Base-by-base conservation (phyloP, 2,329 filamentous ascomycete genomes). In the Teratosphaeriaceae sp. region DNA sequence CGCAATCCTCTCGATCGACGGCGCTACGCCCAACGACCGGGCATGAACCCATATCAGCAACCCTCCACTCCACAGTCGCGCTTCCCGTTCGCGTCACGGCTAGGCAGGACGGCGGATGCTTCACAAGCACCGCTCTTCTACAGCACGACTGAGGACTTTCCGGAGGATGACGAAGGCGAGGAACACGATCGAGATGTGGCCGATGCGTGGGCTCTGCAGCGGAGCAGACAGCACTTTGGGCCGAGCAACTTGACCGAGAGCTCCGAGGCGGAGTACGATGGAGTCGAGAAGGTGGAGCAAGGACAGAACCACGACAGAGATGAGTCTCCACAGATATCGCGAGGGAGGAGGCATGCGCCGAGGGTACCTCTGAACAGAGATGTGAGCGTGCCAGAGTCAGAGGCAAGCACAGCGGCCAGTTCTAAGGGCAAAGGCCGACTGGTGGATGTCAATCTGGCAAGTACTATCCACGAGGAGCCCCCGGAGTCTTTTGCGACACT, bases 121-220 rank as follows among this genome's bases (percentile, higher is more conserved):
- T 85, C 88, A 53, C 85, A 88, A 53, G 89, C 90, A 8, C 92
- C 92, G 43, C 73, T 98, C n/a, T 97, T 98, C 65, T 88, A 92
- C 65, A 94, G 88, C 59, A 82, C 86, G 3, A 79, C 88, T 13
- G 88, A 95, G 63, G 88, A 94, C 59, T 92, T 94, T 51, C 81
- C 85, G 48, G 89, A 96, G 65, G 89, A 96, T 50, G 89, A 96
- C 50, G 90, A 97, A 48, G 89, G 92, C 62, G 84, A 87, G 56
- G 88, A 95, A 65, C 82, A 87, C 56, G 86, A 94, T 56, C 74
- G 88, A 42, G 90, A 97, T 60, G 86, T 90, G 24, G 88, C 88
- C n/a, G 92, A 97, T 65, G 82, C 92, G 53, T 94, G 89, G 65
- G 90, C 90, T 5, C 71, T 98, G 44, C 89, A 97, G 65, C 78